Percentiles rank a stretch among this genome's conserved stretches.
These are phyloP conservation scores for Fraxinus angustifolia DNA, from an alignment of 305 asterid species.

Conservation along the genomic window DNA sequence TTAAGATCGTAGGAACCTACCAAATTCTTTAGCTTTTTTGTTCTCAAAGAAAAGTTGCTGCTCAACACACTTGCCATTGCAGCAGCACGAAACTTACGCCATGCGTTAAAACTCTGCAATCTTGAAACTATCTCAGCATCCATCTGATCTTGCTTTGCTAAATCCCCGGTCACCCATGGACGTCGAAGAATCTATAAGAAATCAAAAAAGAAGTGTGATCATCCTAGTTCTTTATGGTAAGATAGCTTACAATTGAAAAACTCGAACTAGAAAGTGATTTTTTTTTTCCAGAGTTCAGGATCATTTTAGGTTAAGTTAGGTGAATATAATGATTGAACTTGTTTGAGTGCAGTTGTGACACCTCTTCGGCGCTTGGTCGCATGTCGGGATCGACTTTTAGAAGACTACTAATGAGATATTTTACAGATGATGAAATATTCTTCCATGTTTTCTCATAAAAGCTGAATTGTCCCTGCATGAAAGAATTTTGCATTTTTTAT, in stretches of 20 bases:
- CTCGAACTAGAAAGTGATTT: neutral
- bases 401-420: slow-evolving; percentile 62
- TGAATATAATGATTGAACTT: slow-evolving; percentile 17
- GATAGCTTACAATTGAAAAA: neutral
- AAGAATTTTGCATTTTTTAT: neutral
- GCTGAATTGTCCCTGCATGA: slow-evolving; percentile 63
- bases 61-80: slow-evolving; percentile 81
- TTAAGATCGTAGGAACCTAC: slow-evolving; percentile 77
- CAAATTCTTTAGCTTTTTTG: slow-evolving; percentile 60
- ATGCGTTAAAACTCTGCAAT: slow-evolving; percentile 64
- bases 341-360: slow-evolving; percentile 9
- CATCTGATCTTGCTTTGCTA: slow-evolving; percentile 74
- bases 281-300: neutral
- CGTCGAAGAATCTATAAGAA: slow-evolving; percentile 52
- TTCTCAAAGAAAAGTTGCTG: slow-evolving; percentile 66
- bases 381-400: slow-evolving; percentile 58
- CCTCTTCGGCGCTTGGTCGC: slow-evolving; percentile 78
- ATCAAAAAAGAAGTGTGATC: neutral
- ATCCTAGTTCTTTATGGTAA: neutral
- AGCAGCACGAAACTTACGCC: slow-evolving; percentile 81
- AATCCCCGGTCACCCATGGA: slow-evolving; percentile 76
- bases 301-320: neutral
- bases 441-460: slow-evolving; percentile 91
- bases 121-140: slow-evolving; percentile 75
- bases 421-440: slow-evolving; percentile 69